Evolutionary conservation across 495 filamentous ascomycete genomes (phyloP), one percentile per base, ranked within the genome.

Genomic region (Cryomyces minteri): DNA sequence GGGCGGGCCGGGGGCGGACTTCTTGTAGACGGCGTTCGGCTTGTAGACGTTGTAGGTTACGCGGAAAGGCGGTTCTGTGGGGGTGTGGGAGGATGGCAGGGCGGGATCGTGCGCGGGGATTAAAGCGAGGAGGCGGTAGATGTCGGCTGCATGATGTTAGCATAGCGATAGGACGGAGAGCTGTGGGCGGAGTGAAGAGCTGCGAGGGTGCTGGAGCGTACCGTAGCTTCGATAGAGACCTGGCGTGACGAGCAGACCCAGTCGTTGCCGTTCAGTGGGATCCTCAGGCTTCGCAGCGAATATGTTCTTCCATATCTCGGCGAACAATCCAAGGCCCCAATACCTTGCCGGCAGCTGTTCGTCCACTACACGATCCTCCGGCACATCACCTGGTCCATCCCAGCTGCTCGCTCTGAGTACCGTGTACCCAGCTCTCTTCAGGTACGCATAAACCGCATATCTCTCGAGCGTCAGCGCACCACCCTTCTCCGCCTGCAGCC

Each of bases 351-450:
- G 40, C n/a, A 0, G 43, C 36, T 25, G 18, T 25, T 25, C 18
- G 18, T 25, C 18, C 18, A 25, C 18, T 2, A 28, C 25, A 41
- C 4, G n/a, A 34, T 33, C 32, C 14, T 32, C 45, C 45, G 14
- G 52, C 5, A 40, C 40, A n/a, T 63, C 62, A 44, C 62, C 32
- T 4, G 43, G 38, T 12, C 61, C 64, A 38, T 67, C 52, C 67
- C 72, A 77, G 2, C 62, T 64, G 6, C 76, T 73, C 5, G 84
- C 79, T 36, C 90, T 69, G 37, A 76, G 63, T 29, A 95, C 67
- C 6, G 79, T 71, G 62, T 94, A 96, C 5, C 90, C 90, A 32
- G 72, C 64, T n/a, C 90, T 68, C 58, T 77, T 88, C 49, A 98
- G 66, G 32, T 83, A 77, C 3, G 82, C 71, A 54, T 82, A 98